phyloP scores from a whole-genome alignment of 768 basidiomycete genomes.

The Cyathus striatus region DNA sequence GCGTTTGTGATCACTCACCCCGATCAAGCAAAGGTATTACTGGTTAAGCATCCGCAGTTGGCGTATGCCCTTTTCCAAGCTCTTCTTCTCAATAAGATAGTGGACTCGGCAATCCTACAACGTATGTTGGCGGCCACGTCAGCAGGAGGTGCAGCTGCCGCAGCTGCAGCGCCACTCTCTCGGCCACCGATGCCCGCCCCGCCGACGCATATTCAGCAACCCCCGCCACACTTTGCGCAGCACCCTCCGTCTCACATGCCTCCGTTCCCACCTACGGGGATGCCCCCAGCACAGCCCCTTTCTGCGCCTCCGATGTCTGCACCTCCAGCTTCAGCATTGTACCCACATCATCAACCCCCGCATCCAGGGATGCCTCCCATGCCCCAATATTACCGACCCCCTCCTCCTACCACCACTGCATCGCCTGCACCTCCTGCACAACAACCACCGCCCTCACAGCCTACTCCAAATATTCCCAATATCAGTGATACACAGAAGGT shows the following conservation, averaged over 20 bases:
- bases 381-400: constrained; percentile 29
- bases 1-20: constrained; percentile 89
- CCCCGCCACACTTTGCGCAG: constrained; percentile 33
- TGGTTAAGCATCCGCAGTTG: constrained; percentile 85
- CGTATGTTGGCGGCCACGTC: constrained; percentile 48
- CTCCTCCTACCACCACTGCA: constrained; percentile 21
- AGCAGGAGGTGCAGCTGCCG: constrained; percentile 10
- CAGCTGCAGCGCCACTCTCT: constrained; percentile 13
- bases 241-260: constrained; percentile 44
- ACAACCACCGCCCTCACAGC: constrained; percentile 17
- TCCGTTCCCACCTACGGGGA: constrained; percentile 22
- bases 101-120: constrained; percentile 81
- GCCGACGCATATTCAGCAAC: constrained; percentile 44
- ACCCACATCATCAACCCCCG: constrained; percentile 21
- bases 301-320: constrained; percentile 24
- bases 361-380: constrained; percentile 25
- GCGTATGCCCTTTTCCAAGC: constrained; percentile 97
- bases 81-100: constrained; percentile 87
- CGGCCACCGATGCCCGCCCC: constrained; percentile 19
- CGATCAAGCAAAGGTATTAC: constrained; percentile 78
- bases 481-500: constrained; percentile 50
- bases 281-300: constrained; percentile 25
- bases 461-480: constrained; percentile 25
- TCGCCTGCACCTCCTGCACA: constrained; percentile 19
- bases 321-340: constrained; percentile 26